Base-by-base conservation (phyloP, 805 yeast genomes). In the Yamadazyma endophytica region DNA sequence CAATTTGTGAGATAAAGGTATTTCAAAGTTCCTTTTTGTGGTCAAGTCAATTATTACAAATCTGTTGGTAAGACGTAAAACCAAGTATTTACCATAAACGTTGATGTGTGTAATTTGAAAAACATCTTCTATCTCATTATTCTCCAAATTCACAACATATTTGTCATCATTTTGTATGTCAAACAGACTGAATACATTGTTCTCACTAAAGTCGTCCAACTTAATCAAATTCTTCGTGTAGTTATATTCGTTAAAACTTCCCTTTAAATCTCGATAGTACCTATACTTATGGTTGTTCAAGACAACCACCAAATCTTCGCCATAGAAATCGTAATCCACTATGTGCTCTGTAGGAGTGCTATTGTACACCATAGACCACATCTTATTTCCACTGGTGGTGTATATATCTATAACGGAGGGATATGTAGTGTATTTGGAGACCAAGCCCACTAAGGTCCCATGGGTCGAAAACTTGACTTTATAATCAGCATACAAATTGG, bases 231-330 rank as follows among this genome's bases (percentile, higher is more conserved):
- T 46, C 5, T 44, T 36, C 5, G 49, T 47, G 31, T 39, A 61
- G 7, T 33, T 28, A 43, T 64, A 69, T 44, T 79, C 86, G 28
- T 66, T 64, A 50, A 83, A 85, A 26, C 74, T 79, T 3, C 85
- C 83, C 13, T 74, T 73, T 40, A 82, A 76, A 45, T 83, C 88
- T 24, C 64, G 55, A 53, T 82, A 84, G 17, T 68, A 58, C 17
- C 94, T 60, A 15, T 68, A 72, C 17, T 56, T 61, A 5, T 82
- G 81, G 29, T 62, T 58, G 19, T 62, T 67, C 21, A 78, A 51
- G 1, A 81, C 70, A 9, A 82, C 73, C 8, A 79, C 54, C 28
- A 85, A 61, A 30, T 70, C 64, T 44, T 79, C 88, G 14, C 61
- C 53, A 2, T 46, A 43, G 12, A 77, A 80, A 2, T 68, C 71